Evolutionary conservation across 2,329 filamentous ascomycete species (phyloP).

Genomic region (Pseudogymnoascus sp.): DNA sequence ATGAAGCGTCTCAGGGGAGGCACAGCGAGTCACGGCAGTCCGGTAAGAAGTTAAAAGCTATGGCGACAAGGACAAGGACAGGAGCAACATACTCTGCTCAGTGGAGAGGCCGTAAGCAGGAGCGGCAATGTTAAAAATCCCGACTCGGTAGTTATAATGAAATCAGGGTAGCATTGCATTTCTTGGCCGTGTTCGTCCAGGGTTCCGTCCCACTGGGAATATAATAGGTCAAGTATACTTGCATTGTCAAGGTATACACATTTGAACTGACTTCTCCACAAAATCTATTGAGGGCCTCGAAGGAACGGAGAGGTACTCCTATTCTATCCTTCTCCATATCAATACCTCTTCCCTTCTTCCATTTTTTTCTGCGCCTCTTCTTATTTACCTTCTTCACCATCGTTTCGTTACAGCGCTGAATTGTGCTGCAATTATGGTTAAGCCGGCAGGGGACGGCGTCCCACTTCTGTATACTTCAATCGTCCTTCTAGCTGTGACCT

Average conservation of each 20-base stretch:
- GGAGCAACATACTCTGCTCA: neutral
- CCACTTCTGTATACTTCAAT: constrained; percentile 22
- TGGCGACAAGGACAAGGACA: neutral
- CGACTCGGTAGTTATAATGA: neutral
- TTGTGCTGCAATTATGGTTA: constrained; percentile 19
- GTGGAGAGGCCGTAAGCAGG: neutral
- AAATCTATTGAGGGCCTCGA: neutral
- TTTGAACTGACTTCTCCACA: constrained; percentile 1
- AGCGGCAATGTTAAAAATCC: neutral
- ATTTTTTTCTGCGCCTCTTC: neutral
- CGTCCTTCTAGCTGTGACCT: constrained; percentile 20
- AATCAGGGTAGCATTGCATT: neutral
- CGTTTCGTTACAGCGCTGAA: neutral
- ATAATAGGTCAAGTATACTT: neutral
- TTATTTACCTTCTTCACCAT: neutral
- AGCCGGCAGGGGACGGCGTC: constrained; percentile 23
- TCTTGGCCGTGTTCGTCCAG: neutral
- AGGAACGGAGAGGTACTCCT: constrained; percentile 1
- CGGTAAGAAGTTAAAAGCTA: neutral
- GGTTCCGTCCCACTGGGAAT: neutral
- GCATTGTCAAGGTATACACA: neutral
- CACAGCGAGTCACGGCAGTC: neutral
- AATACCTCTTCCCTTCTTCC: neutral
- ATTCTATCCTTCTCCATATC: neutral
- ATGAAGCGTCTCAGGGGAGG: neutral